Percentiles rank a stretch among this genome's conserved stretches.
phyloP scores from a whole-genome alignment of 495 filamentous ascomycete species.

The Aspergillus hancockii region DNA sequence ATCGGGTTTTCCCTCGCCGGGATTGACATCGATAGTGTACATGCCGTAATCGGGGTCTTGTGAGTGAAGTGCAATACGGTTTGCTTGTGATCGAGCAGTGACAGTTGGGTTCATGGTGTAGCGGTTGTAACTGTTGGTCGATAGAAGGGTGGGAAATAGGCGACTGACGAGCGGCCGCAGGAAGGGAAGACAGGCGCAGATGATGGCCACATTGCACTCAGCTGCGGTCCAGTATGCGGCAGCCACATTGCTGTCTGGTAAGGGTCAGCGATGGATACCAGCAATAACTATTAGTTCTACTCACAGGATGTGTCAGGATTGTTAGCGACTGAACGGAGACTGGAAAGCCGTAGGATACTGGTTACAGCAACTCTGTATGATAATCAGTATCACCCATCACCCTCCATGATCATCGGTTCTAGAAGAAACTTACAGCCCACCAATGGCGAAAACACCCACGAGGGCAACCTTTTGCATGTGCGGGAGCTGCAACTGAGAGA shows the following conservation, averaged over 20 bases:
- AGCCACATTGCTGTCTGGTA: slow-evolving; percentile 49
- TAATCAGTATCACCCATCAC: slow-evolving; percentile 21
- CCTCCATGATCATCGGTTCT: background rate
- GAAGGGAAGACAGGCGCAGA: slow-evolving; percentile 81
- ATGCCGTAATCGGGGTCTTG: slow-evolving; percentile 34
- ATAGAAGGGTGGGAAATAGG: slow-evolving; percentile 68
- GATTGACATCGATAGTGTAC: slow-evolving; percentile 37
- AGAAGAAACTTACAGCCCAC: slow-evolving; percentile 42
- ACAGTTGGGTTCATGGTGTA: slow-evolving; percentile 24
- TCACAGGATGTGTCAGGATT: slow-evolving; percentile 53
- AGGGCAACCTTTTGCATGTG: slow-evolving; percentile 52
- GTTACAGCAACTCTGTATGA: slow-evolving; percentile 33
- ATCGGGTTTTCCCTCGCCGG: slow-evolving; percentile 5
- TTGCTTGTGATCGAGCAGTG: slow-evolving; percentile 24
- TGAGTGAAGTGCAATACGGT: slow-evolving; percentile 24
- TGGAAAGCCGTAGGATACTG: slow-evolving; percentile 37
- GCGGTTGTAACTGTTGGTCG: slow-evolving; percentile 32
- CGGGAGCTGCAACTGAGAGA: slow-evolving; percentile 52
- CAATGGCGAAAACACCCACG: slow-evolving; percentile 56
- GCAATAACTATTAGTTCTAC: slow-evolving; percentile 64
- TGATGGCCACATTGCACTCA: slow-evolving; percentile 81
- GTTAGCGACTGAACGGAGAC: slow-evolving; percentile 30
- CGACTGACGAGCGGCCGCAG: slow-evolving; percentile 78
- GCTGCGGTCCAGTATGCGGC: slow-evolving; percentile 75
- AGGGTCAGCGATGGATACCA: slow-evolving; percentile 9